phyloP scores from a whole-genome alignment of 805 yeast species.

The Candida oleophila region DNA sequence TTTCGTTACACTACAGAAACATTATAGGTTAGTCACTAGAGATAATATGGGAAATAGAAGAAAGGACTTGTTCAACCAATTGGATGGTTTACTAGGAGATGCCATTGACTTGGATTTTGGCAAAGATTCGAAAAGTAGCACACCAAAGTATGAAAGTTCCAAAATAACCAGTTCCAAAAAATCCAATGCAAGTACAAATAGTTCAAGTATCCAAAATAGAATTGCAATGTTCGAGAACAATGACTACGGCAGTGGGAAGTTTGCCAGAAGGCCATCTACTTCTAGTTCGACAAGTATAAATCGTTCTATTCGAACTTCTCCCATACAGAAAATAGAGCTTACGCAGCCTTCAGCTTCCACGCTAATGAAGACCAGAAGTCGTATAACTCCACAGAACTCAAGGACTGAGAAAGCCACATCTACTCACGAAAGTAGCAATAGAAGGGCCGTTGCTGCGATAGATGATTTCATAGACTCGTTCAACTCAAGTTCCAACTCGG shows the following conservation, averaged over 20 bases:
- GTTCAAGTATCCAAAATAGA: background rate
- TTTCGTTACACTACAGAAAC: no score
- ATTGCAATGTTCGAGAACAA: slow-evolving; percentile 1
- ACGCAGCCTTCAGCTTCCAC: background rate
- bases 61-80: slow-evolving; percentile 1
- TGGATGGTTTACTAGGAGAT: slow-evolving; percentile 1
- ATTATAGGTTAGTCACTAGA: no score
- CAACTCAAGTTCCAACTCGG: slow-evolving; percentile 1
- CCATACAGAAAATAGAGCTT: background rate
- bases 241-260: background rate
- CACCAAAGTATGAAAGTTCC: background rate
- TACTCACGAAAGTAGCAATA: no score
- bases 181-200: background rate
- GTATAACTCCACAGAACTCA: background rate
- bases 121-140: background rate
- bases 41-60: slow-evolving; percentile 1
- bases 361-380: background rate
- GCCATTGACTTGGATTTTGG: background rate
- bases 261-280: background rate
- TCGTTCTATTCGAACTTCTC: background rate
- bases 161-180: background rate
- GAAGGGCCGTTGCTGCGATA: background rate
- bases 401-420: background rate
- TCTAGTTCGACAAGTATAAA: background rate
- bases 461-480: background rate